Base-by-base conservation (phyloP, 1,284 basidiomycete genomes). In the Boletus semigastroideus region DNA sequence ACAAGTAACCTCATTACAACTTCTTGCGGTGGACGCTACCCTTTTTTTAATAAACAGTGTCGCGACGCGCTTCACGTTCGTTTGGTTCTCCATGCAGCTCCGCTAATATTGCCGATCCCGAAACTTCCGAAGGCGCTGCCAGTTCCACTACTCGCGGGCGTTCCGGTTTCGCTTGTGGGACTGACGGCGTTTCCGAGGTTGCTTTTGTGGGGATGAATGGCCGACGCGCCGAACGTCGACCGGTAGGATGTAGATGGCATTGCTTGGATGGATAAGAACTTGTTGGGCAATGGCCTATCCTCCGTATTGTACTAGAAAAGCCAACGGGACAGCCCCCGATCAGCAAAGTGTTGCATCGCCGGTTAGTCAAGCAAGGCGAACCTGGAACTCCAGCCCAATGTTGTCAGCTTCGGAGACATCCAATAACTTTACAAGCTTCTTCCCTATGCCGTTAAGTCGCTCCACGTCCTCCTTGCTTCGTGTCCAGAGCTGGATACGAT, bases 401-500 rank as follows among this genome's bases (percentile, higher is more conserved):
- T 82, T 80, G 64, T 90, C 86, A 42, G 83, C 80, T 64, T 90
- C 87, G 8, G 86, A 86, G 31, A 91, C 74, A 62, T 94, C 93
- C 60, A 95, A 76, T 13, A 90, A 67, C 65, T 90, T 90, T 54
- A 93, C 81, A 42, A 95, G 75, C 66, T 85, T 86, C 72, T 82
- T 85, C 20, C 91, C 94, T 51, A 97, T 86, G 20, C 77, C 76
- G 67, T 98, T 97, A 59, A 94, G 74, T 66, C 78, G 80, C 63
- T 93, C 90, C 2, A 92, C 83, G 61, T 95, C 87, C 45, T 91
- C 85, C 71, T 90, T 91, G 55, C 75, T 78, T 54, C 93, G 77
- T 42, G 87, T 89, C 94, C 94, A 98, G 25, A 90, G 72, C 68
- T 96, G 91, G 53, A 97, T 92, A 42, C 94, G 77, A 68, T 96